These are phyloP conservation scores for Botrytis porri DNA, from an alignment of 2,329 filamentous ascomycete species.

Conservation along the genomic window DNA sequence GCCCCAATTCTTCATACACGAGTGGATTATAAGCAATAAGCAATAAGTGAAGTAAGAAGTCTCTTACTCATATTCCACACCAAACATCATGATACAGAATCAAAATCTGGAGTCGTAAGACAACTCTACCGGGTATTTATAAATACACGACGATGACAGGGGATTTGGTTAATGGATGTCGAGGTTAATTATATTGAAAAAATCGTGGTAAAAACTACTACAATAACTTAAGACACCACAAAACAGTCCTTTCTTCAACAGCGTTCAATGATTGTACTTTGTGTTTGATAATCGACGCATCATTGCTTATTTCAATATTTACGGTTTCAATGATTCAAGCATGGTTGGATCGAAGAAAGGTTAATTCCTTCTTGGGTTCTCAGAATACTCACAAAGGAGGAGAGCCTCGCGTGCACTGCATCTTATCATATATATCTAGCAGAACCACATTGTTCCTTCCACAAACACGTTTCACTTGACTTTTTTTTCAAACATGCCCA, in stretches of 20 bases:
- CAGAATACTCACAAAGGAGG: neutral
- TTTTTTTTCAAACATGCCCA: neutral
- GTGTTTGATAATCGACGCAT: neutral
- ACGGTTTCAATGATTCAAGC: neutral
- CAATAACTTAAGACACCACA: neutral
- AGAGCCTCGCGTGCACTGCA: neutral
- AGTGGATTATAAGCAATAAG: neutral
- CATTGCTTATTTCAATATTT: neutral
- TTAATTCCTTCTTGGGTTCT: neutral
- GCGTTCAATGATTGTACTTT: neutral
- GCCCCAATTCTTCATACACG: too few species aligned
- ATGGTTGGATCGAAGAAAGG: neutral
- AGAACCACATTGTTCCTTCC: neutral
- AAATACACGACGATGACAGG: neutral
- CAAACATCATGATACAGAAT: neutral
- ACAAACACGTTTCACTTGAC: neutral
- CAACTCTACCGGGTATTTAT: too few species aligned
- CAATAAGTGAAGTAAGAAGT: conserved; percentile 6
- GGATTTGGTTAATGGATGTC: neutral
- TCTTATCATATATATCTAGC: neutral
- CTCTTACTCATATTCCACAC: neutral
- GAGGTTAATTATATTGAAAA: neutral
- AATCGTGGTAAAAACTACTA: neutral
- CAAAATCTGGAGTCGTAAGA: neutral
- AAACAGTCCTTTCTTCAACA: neutral